A percentile compares a stretch with the other conserved stretches of the same genome.
These are phyloP conservation scores for Pelargonium fulgidum DNA, from an alignment of 441 rosid species.

Conservation along the genomic window DNA sequence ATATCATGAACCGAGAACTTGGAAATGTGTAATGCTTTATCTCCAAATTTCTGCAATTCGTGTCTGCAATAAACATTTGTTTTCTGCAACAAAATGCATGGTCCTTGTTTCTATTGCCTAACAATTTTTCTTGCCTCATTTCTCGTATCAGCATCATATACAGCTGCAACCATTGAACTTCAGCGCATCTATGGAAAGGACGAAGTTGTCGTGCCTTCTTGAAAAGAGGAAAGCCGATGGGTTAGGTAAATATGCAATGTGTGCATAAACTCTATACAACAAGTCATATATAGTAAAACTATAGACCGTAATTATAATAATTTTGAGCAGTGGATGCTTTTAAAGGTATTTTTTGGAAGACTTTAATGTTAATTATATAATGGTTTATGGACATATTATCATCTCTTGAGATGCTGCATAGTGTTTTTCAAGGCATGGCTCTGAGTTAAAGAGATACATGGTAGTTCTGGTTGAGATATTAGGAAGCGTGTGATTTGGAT, in stretches of 20 bases:
- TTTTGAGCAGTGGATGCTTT: too few relatives aligned
- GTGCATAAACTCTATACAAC: neutral
- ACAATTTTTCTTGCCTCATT: slow-evolving; percentile 10
- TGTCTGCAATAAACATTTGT: neutral
- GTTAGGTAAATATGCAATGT: slow-evolving; percentile 1
- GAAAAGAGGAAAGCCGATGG: slow-evolving; percentile 26
- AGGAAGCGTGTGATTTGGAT: too few relatives aligned
- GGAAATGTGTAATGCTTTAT: neutral
- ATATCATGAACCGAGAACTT: neutral
- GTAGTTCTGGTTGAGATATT: too few relatives aligned
- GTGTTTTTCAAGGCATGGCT: too few relatives aligned
- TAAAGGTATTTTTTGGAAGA: too few relatives aligned
- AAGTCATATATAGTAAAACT: slow-evolving; percentile 12
- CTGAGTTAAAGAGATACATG: too few relatives aligned
- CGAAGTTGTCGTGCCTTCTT: slow-evolving; percentile 33
- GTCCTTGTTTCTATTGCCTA: neutral
- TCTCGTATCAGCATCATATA: slow-evolving; percentile 47
- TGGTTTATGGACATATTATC: too few relatives aligned
- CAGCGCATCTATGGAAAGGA: slow-evolving; percentile 71
- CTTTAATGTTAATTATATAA: too few relatives aligned
- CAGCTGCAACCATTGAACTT: slow-evolving; percentile 72
- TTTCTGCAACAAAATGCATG: slow-evolving; percentile 7
- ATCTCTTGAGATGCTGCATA: too few relatives aligned
- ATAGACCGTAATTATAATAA: neutral
- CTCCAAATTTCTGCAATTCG: neutral